These are phyloP conservation scores for Phytophthora rubi DNA, from an alignment of 352 stramenopile genomes.

Conservation along the genomic window DNA sequence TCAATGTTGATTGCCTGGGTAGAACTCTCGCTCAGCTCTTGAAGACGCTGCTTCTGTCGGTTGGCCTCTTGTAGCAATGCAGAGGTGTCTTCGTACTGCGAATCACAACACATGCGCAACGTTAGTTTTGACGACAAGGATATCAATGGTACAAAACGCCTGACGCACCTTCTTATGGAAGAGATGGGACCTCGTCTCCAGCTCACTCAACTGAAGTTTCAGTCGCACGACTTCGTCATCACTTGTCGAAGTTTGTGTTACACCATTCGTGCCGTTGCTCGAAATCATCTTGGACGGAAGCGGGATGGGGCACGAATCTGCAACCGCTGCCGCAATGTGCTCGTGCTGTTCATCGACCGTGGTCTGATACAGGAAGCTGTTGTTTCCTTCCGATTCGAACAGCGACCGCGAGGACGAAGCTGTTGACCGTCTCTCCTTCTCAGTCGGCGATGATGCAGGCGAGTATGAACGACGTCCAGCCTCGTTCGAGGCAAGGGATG, in stretches of 20 bases:
- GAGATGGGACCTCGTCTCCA: slow-evolving; percentile 49
- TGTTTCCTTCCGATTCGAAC: slow-evolving; percentile 42
- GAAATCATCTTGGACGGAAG: slow-evolving; percentile 32
- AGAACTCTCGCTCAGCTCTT: slow-evolving; percentile 51
- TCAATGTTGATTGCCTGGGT: slow-evolving; percentile 67
- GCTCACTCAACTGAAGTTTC: slow-evolving; percentile 50
- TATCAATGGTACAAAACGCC: background rate
- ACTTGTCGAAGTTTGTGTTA: slow-evolving; percentile 36
- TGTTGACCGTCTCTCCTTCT: slow-evolving; percentile 50
- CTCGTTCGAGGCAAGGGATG: slow-evolving; percentile 31
- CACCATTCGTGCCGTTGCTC: slow-evolving; percentile 8
- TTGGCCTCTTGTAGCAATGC: slow-evolving; percentile 57
- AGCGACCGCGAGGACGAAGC: slow-evolving; percentile 42
- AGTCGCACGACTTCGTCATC: slow-evolving; percentile 52
- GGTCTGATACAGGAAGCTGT: slow-evolving; percentile 38
- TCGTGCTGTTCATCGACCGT: slow-evolving; percentile 43
- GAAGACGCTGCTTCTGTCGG: slow-evolving; percentile 61
- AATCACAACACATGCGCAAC: slow-evolving; percentile 2
- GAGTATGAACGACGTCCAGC: slow-evolving; percentile 32
- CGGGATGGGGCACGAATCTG: slow-evolving; percentile 54
- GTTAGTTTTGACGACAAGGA: background rate
- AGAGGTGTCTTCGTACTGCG: slow-evolving; percentile 63
- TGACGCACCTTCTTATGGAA: slow-evolving; percentile 58
- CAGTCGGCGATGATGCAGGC: slow-evolving; percentile 34
- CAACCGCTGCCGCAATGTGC: slow-evolving; percentile 50